A percentile compares a stretch with the other conserved stretches of the same genome.
Conservation (phyloP, 352 stramenopile genomes). For the Phytophthora boehmeriae region DNA sequence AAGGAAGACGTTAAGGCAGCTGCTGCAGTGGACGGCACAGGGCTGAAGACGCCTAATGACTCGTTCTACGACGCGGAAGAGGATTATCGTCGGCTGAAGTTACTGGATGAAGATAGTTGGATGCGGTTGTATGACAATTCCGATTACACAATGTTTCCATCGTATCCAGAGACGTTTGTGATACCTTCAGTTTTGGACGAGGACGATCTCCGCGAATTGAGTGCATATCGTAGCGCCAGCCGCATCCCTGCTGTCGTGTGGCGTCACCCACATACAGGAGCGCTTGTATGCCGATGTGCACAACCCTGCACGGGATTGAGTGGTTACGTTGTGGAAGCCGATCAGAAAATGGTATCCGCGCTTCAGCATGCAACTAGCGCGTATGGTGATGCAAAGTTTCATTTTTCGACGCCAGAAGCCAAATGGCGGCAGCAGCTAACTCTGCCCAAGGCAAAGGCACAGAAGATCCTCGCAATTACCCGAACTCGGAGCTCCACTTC, state of each 20-base stretch:
- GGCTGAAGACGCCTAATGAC: conserved; percentile 50
- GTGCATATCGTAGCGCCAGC: conserved; percentile 93
- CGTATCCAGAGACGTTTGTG: conserved; percentile 94
- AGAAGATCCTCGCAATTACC: conserved; percentile 95
- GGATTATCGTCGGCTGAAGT: conserved; percentile 80
- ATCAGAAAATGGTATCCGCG: conserved; percentile 80
- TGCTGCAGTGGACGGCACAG: conserved; percentile 25
- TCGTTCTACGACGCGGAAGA: conserved; percentile 76
- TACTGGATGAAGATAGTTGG: conserved; percentile 83
- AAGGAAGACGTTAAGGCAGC: conserved; percentile 30
- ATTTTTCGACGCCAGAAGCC: conserved; percentile 85
- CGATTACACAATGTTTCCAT: conserved; percentile 90
- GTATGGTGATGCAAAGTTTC: conserved; percentile 72
- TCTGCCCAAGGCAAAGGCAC: conserved; percentile 88
- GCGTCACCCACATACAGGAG: conserved; percentile 90
- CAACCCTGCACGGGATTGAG: conserved; percentile 86
- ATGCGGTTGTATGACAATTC: conserved; percentile 89
- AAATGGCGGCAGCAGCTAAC: conserved; percentile 88
- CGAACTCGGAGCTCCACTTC: conserved; percentile 95
- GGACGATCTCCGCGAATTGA: conserved; percentile 85
- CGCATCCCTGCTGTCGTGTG: conserved; percentile 95
- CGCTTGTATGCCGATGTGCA: conserved; percentile 88
- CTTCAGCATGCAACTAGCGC: conserved; percentile 72
- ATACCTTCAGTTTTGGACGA: conserved; percentile 93
- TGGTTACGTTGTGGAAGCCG: conserved; percentile 78